Evolutionary conservation across 192 early-diverging fungal species (phyloP), one percentile per base, ranked within the genome.

Genomic region (Coemansia sp.): DNA sequence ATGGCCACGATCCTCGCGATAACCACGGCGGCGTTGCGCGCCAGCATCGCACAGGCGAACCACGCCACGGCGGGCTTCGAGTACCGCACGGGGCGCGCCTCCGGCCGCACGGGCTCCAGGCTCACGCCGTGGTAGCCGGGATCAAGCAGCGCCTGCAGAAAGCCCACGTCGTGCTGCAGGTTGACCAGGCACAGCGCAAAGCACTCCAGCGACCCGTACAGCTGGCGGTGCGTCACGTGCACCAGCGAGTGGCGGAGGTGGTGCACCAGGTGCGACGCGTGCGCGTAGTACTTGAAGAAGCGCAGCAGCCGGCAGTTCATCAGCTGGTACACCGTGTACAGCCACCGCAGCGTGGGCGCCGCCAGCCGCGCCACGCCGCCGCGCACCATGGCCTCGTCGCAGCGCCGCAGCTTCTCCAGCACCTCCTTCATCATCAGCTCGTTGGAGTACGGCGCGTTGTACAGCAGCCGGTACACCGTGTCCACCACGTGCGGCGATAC

Each of bases 401-500:
- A 88, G 49, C 88, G 85, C 65, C 87, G 85, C 33, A 92, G 73
- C 74, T 91, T 91, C 54, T 91, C 90, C 40, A 93, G 86, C 47
- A 93, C 84, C 34, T 90, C 89, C 74, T 89, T 90, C 71, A 91
- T 88, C 78, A 92, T 87, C 9, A 88, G 80, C 68, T 91, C 90
- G 49, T 89, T 89, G 69, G 91, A 89, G 65, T 90, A 91, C 40
- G 92, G 92, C 51, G 90, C 87, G 70, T 88, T 90, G 70, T 90
- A 90, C n/a, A 92, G 70, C 36, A 92, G 68, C 66, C 90, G 91
- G 67, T 92, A 94, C 40, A 92, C 87, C n/a, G 90, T 88, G 66
- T 94, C 92, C 12, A 92, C 77, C 2, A 90, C 87, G 67, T 90
- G 86, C 22, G 92, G 92, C 29, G 92, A 91, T 34, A 90, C 88